Percentiles rank a stretch among this genome's conserved stretches.
phyloP scores from a whole-genome alignment of 306 rosid species.

The Fagus crenata region DNA sequence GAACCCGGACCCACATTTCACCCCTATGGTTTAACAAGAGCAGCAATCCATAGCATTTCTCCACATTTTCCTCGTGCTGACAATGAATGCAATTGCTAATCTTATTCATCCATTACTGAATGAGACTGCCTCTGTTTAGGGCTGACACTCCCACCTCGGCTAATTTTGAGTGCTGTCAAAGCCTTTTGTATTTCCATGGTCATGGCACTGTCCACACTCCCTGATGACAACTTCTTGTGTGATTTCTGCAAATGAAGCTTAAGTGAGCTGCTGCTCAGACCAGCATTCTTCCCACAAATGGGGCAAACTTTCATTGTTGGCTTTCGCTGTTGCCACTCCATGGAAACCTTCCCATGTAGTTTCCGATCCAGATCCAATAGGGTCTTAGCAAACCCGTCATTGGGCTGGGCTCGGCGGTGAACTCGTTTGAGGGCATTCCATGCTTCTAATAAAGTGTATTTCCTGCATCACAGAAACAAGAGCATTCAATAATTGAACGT shows the following conservation, averaged over 20 bases:
- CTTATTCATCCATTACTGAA: constrained; percentile 41
- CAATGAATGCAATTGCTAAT: neutral
- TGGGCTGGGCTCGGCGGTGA: constrained; percentile 92
- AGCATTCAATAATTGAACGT: constrained; percentile 16
- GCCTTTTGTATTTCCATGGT: constrained; percentile 87
- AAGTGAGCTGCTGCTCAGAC: constrained; percentile 93
- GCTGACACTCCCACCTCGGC: constrained; percentile 67
- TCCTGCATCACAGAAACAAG: constrained; percentile 49
- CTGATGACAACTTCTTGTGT: constrained; percentile 83
- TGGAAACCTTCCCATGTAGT: constrained; percentile 73
- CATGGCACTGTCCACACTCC: constrained; percentile 94
- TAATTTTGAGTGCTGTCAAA: constrained; percentile 61
- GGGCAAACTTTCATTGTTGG: constrained; percentile 88
- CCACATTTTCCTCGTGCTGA: neutral
- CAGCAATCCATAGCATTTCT: neutral
- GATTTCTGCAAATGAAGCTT: constrained; percentile 90
- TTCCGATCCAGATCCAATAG: constrained; percentile 58
- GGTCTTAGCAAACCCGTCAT: constrained; percentile 81
- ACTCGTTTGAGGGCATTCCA: constrained; percentile 80
- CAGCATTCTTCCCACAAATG: constrained; percentile 86
- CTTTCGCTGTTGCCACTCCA: constrained; percentile 92
- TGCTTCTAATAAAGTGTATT: constrained; percentile 59
- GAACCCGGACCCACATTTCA: too few species aligned
- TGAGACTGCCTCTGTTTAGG: constrained; percentile 59
- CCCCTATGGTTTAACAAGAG: too few species aligned